phyloP scores from a whole-genome alignment of 805 yeast genomes.

The Torulaspora indica region DNA sequence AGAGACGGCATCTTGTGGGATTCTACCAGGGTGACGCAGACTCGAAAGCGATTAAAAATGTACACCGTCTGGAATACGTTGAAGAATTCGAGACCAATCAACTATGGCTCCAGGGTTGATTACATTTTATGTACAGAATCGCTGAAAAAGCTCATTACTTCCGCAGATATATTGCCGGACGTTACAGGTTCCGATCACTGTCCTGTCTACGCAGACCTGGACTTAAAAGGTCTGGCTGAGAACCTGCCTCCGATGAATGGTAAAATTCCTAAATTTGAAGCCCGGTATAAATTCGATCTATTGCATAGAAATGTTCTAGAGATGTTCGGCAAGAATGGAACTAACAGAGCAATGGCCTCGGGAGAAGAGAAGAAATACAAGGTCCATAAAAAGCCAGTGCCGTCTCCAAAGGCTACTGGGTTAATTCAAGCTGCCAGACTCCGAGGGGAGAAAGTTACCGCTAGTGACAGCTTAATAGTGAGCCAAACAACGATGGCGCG shows the following conservation, averaged over 20 bases:
- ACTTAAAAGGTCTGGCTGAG: slow-evolving; percentile 14
- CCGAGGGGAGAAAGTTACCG: background rate
- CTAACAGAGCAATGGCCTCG: slow-evolving; percentile 9
- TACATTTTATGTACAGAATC: slow-evolving; percentile 51
- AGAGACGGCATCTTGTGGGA: slow-evolving; percentile 50
- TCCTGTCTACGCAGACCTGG: slow-evolving; percentile 74
- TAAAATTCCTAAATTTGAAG: slow-evolving; percentile 46
- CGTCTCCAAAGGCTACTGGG: slow-evolving; percentile 8
- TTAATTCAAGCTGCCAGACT: slow-evolving; percentile 5
- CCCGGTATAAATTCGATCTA: slow-evolving; percentile 44
- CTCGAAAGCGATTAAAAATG: slow-evolving; percentile 51
- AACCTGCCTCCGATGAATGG: background rate
- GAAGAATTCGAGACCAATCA: slow-evolving; percentile 68
- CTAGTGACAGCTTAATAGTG: no score
- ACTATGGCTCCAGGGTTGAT: slow-evolving; percentile 87
- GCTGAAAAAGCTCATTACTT: slow-evolving; percentile 34
- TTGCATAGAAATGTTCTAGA: slow-evolving; percentile 35
- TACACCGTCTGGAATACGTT: slow-evolving; percentile 92
- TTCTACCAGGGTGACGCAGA: slow-evolving; percentile 52
- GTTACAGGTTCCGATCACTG: slow-evolving; percentile 92
- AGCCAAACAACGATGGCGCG: no score
- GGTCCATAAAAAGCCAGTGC: slow-evolving; percentile 5
- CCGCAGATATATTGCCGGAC: slow-evolving; percentile 57
- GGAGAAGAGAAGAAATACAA: background rate
- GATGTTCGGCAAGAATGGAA: slow-evolving; percentile 33